Evolutionary conservation across 129 eudicot genomes (phyloP), one percentile per base, ranked within the genome.

Genomic region (Ambrosia trifida): DNA sequence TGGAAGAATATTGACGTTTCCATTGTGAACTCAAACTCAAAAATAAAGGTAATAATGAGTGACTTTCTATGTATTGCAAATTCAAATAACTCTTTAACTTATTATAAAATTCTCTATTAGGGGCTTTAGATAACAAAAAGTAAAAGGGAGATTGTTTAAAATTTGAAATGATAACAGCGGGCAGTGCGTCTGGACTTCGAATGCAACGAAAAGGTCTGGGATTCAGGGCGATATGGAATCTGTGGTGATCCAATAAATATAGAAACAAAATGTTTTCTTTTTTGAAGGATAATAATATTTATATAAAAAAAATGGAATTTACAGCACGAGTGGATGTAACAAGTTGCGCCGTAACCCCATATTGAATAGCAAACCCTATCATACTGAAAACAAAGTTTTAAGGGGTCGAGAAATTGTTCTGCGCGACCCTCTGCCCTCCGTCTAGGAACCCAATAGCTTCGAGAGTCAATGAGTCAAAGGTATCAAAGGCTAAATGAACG

Each of bases 141-240:
- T 77, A n/a, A 77, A 77, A 77, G 76, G 81, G 47, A 28, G 46
- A 24, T 77, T 69, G 30, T 69, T 69, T 61, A 77, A 77, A 69
- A 2, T 76, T 77, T 77, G 70, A 77, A 77, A 77, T 77, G 56
- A 77, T 69, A 20, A 49, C 81, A 77, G 81, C 76, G 81, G 59
- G 81, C 63, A 63, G 57, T 35, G 70, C 64, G 65, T 74, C 52
- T 49, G 16, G 47, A 50, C 43, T 50, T 73, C 36, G 28, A 19
- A 11, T 20, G 52, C 36, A 68, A 69, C 2, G 11, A 76, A 56
- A 59, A 61, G 68, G 44, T 73, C 41, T 32, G 51, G 35, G 45
- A 5, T 36, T 36, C 6, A 40, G 2, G 44, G 44, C 5, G 18
- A 73, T 7, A 44, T 18, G 35, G 50, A 32, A 73, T 73, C 62